These are phyloP conservation scores for Aspergillus kassunensis DNA, from an alignment of 495 filamentous ascomycete genomes.

Conservation along the genomic window DNA sequence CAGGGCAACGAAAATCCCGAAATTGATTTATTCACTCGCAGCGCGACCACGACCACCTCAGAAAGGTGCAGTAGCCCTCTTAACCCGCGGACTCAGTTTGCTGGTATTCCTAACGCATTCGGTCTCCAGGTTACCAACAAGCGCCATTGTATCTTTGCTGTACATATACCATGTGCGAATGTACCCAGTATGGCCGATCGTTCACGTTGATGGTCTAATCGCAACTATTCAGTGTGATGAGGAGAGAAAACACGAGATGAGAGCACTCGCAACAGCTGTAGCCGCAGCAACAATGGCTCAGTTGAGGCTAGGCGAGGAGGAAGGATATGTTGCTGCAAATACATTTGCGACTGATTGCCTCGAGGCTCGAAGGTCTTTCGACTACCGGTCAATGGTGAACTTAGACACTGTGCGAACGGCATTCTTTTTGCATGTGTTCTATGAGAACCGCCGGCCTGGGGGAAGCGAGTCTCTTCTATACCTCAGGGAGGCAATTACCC, in stretches of 20 bases:
- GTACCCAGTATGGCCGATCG: constrained; percentile 48
- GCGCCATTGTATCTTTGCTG: constrained; percentile 17
- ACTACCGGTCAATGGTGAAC: constrained; percentile 17
- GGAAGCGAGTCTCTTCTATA: constrained; percentile 37
- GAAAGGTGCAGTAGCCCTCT: not conserved
- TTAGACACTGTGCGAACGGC: constrained; percentile 31
- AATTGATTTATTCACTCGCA: too few species aligned
- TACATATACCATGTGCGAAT: constrained; percentile 43
- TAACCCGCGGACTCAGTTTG: not conserved
- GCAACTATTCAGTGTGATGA: constrained; percentile 28
- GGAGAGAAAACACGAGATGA: constrained; percentile 30
- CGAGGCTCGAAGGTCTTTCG: constrained; percentile 6
- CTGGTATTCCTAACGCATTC: not conserved
- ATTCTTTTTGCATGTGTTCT: constrained; percentile 46
- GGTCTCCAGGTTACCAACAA: not conserved
- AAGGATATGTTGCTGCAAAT: constrained; percentile 23
- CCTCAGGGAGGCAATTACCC: constrained; percentile 41
- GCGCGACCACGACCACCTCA: not conserved
- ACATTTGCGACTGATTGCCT: constrained; percentile 16
- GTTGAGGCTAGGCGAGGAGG: constrained; percentile 31
- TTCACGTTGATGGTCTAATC: constrained; percentile 37
- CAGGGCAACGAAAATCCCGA: not conserved
- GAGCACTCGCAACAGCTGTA: constrained; percentile 38
- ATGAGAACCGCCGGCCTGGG: constrained; percentile 40
- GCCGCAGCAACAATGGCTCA: constrained; percentile 45